Evolutionary conservation across 306 rosid genomes (phyloP).

Genomic region (Vigna hirtella): DNA sequence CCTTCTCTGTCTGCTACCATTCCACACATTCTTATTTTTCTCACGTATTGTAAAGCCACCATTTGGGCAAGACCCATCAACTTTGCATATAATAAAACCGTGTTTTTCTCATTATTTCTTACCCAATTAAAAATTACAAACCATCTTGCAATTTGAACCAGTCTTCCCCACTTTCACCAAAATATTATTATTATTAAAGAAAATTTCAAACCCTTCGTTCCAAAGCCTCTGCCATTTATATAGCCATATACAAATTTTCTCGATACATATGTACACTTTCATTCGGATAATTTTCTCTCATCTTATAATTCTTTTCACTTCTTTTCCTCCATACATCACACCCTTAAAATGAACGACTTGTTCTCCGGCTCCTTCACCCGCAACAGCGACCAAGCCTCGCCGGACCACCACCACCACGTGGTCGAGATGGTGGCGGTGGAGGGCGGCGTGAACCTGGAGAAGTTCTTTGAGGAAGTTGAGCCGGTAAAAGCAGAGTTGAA

Average conservation of each 20-base stretch:
- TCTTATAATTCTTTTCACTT: background rate
- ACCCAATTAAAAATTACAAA: background rate
- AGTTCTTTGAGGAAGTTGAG: constrained; percentile 78
- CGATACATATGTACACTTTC: constrained; percentile 3
- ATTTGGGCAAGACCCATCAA: constrained; percentile 27
- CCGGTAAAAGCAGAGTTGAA: constrained; percentile 68
- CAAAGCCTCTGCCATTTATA: background rate
- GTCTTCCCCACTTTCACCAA: constrained; percentile 36
- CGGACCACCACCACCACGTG: constrained; percentile 55
- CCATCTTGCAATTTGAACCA: constrained; percentile 35
- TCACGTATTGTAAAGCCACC: constrained; percentile 26
- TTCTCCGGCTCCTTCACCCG: constrained; percentile 74
- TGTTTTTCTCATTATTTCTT: background rate
- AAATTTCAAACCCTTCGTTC: constrained; percentile 38
- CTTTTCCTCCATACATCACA: background rate
- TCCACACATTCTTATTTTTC: constrained; percentile 15
- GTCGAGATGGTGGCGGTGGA: constrained; percentile 61
- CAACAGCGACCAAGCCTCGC: constrained; percentile 54
- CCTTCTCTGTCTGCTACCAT: constrained; percentile 31
- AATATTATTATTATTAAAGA: background rate
- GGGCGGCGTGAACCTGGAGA: constrained; percentile 59
- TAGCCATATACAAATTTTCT: constrained; percentile 15
- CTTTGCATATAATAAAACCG: constrained; percentile 6
- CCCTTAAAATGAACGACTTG: constrained; percentile 67
- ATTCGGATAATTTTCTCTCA: constrained; percentile 1